Conservation (phyloP, 2,329 filamentous ascomycete genomes). For the Colletotrichum eleusines region DNA sequence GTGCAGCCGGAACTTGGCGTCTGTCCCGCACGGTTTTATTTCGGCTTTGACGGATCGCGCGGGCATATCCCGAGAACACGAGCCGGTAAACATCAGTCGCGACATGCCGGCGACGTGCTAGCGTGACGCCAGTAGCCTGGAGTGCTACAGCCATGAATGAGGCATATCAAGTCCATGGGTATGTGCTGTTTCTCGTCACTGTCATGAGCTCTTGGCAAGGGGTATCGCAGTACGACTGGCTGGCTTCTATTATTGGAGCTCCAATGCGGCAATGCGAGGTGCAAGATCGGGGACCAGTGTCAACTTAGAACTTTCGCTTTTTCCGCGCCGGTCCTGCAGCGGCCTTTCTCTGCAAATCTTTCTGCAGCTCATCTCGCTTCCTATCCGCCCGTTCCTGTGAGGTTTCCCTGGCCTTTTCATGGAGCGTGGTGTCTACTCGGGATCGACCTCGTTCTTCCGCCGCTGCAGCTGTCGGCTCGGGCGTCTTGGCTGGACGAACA, state of each 20-base stretch:
- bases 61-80: neutral
- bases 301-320: constrained; percentile 64
- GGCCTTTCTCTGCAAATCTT: constrained; percentile 62
- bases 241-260: neutral
- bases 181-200: neutral
- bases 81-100: neutral
- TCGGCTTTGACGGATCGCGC: neutral
- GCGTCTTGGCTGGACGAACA: constrained; percentile 2
- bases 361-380: constrained; percentile 64
- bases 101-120: neutral
- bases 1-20: neutral
- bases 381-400: constrained; percentile 62
- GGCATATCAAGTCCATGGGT: no score
- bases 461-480: constrained; percentile 20
- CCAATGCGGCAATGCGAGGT: neutral
- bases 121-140: neutral
- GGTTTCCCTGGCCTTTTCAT: constrained; percentile 55
- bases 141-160: neutral
- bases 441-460: constrained; percentile 17
- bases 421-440: constrained; percentile 44
- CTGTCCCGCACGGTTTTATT: neutral
- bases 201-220: neutral
- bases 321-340: constrained; percentile 65
- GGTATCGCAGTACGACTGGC: neutral
- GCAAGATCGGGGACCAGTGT: constrained; percentile 16